phyloP scores from a whole-genome alignment of 164 flowering plant genomes.

The Chimonanthus salicifolius region DNA sequence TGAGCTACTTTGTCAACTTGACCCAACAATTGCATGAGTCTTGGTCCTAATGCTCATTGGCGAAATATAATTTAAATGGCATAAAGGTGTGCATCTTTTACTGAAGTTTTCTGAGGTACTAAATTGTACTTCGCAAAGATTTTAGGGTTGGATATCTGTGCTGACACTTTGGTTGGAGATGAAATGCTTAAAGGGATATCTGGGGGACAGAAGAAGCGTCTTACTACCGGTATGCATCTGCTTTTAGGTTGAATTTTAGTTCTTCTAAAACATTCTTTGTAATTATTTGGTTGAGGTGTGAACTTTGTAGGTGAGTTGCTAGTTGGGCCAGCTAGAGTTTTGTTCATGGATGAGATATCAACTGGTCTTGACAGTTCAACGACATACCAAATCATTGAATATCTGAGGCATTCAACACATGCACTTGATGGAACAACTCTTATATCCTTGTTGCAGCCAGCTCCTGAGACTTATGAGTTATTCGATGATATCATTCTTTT shows the following conservation, averaged over 20 bases:
- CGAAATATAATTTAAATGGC: not conserved
- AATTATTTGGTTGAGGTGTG: slow-evolving; percentile 12
- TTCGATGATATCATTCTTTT: slow-evolving; percentile 93
- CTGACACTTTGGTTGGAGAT: slow-evolving; percentile 91
- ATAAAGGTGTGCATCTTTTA: not conserved
- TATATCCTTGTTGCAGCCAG: slow-evolving; percentile 90
- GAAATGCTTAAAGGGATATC: slow-evolving; percentile 93
- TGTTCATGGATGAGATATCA: slow-evolving; percentile 98
- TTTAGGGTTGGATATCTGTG: slow-evolving; percentile 89
- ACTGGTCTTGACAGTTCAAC: slow-evolving; percentile 98
- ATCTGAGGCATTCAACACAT: slow-evolving; percentile 69
- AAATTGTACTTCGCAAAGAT: slow-evolving; percentile 57
- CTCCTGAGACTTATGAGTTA: slow-evolving; percentile 91
- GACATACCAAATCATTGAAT: slow-evolving; percentile 81
- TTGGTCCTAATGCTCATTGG: too few relatives aligned
- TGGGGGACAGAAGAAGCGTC: slow-evolving; percentile 96
- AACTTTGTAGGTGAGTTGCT: slow-evolving; percentile 73
- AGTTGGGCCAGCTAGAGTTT: slow-evolving; percentile 86
- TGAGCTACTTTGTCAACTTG: too few relatives aligned
- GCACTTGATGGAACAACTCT: slow-evolving; percentile 85
- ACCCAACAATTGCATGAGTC: too few relatives aligned
- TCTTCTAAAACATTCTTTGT: slow-evolving; percentile 7
- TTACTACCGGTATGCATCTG: slow-evolving; percentile 62
- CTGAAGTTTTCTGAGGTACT: slow-evolving; percentile 18
- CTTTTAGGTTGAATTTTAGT: not conserved